Percentiles rank a stretch among this genome's conserved stretches.
phyloP scores from a whole-genome alignment of 1,284 basidiomycete genomes.

The Cronartium ribicola region DNA sequence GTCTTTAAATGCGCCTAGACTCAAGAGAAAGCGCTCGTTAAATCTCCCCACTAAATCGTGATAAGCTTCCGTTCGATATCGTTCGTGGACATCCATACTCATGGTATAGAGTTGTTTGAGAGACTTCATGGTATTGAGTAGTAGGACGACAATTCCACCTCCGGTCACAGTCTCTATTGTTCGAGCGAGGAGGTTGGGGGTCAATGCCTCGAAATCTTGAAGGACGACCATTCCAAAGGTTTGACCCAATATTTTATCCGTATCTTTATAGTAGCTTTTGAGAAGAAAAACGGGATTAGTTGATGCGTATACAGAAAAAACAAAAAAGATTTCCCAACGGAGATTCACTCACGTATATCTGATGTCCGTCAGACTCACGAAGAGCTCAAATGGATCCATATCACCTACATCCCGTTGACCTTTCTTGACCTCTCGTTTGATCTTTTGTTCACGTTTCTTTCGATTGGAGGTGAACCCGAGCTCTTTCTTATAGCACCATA shows the following conservation, averaged over 20 bases:
- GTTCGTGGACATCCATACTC: constrained; percentile 94
- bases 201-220: constrained; percentile 98
- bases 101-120: constrained; percentile 89
- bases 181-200: constrained; percentile 90
- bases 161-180: constrained; percentile 99
- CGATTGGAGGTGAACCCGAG: constrained; percentile 65
- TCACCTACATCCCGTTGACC: constrained; percentile 91
- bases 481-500: constrained; percentile 51
- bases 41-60: constrained; percentile 90
- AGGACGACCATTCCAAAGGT: constrained; percentile 97
- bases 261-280: constrained; percentile 78
- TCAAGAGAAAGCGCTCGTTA: constrained; percentile 96
- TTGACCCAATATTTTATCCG: constrained; percentile 90
- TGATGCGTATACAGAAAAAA: neutral
- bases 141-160: constrained; percentile 83
- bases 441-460: constrained; percentile 92
- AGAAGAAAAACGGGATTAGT: neutral
- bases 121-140: constrained; percentile 93
- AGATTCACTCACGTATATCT: constrained; percentile 60
- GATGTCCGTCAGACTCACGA: constrained; percentile 97
- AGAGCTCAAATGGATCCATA: constrained; percentile 95
- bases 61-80: constrained; percentile 65
- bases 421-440: constrained; percentile 88
- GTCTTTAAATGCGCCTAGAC: constrained; percentile 80
- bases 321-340: neutral